Evolutionary conservation across 495 filamentous ascomycete species (phyloP).

Genomic region (Platismatia glauca): DNA sequence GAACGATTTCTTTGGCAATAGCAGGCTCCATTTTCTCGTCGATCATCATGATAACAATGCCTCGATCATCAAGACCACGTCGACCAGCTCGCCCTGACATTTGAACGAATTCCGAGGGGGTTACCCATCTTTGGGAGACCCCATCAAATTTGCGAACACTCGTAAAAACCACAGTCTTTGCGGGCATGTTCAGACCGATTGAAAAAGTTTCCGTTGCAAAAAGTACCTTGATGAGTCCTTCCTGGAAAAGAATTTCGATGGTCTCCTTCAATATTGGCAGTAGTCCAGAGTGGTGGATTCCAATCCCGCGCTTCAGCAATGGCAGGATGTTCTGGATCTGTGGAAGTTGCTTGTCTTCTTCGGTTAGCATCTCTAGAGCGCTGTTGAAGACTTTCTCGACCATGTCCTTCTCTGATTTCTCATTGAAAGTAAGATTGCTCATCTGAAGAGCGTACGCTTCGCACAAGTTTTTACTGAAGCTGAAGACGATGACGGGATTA

Average conservation of each 20-base stretch:
- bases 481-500: constrained; percentile 98
- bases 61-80: constrained; percentile 92
- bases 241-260: constrained; percentile 97
- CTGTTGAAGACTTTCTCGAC: constrained; percentile 87
- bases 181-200: constrained; percentile 97
- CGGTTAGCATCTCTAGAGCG: constrained; percentile 79
- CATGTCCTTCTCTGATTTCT: constrained; percentile 92
- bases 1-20: constrained; percentile 84
- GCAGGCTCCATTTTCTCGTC: constrained; percentile 94
- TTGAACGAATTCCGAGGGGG: constrained; percentile 93
- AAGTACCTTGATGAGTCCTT: constrained; percentile 92
- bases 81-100: constrained; percentile 96
- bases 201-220: constrained; percentile 99
- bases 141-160: constrained; percentile 94
- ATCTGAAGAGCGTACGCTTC: constrained; percentile 78
- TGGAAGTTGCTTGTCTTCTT: constrained; percentile 76
- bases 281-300: constrained; percentile 92
- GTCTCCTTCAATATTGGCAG: constrained; percentile 96
- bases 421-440: constrained; percentile 86
- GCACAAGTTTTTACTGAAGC: constrained; percentile 95
- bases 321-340: constrained; percentile 91
- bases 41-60: constrained; percentile 99
- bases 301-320: constrained; percentile 81
- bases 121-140: constrained; percentile 69
- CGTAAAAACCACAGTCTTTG: constrained; percentile 97